These are phyloP conservation scores for Starmerella ratchasimensis DNA, from an alignment of 805 yeast species.

Conservation along the genomic window DNA sequence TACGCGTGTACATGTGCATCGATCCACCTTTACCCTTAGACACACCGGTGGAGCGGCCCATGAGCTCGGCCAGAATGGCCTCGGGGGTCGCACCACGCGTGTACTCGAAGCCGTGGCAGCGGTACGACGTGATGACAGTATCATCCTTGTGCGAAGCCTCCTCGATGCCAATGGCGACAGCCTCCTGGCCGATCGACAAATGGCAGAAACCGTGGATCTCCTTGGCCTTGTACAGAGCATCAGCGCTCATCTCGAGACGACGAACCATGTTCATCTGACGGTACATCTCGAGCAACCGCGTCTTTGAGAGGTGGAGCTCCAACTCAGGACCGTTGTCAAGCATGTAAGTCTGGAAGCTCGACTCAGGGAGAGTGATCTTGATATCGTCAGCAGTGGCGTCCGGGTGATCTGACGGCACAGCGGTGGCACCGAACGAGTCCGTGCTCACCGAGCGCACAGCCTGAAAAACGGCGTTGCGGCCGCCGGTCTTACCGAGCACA, in stretches of 20 bases:
- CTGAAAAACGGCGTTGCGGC: conserved; percentile 1
- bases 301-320: conserved; percentile 66
- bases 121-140: conserved; percentile 87
- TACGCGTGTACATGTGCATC: conserved; percentile 94
- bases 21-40: conserved; percentile 99
- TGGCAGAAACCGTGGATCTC: conserved; percentile 99
- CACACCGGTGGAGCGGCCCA: conserved; percentile 93
- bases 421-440: conserved; percentile 17
- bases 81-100: conserved; percentile 91
- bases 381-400: conserved; percentile 15
- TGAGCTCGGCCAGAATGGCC: conserved; percentile 82
- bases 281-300: conserved; percentile 77
- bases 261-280: conserved; percentile 79
- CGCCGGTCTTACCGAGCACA: conserved; percentile 1
- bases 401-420: conserved; percentile 14
- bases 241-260: conserved; percentile 98
- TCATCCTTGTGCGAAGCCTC: conserved; percentile 77
- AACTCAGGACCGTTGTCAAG: conserved; percentile 58
- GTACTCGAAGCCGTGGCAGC: conserved; percentile 98
- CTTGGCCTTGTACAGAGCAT: conserved; percentile 95
- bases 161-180: conserved; percentile 97
- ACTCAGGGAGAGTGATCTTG: conserved; percentile 45
- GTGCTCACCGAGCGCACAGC: conserved; percentile 11
- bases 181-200: conserved; percentile 96
- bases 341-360: conserved; percentile 75